A percentile compares a stretch with the other conserved stretches of the same genome.
These are phyloP conservation scores for Leucocoprinus birnbaumii DNA, from an alignment of 768 basidiomycete species.

Conservation along the genomic window DNA sequence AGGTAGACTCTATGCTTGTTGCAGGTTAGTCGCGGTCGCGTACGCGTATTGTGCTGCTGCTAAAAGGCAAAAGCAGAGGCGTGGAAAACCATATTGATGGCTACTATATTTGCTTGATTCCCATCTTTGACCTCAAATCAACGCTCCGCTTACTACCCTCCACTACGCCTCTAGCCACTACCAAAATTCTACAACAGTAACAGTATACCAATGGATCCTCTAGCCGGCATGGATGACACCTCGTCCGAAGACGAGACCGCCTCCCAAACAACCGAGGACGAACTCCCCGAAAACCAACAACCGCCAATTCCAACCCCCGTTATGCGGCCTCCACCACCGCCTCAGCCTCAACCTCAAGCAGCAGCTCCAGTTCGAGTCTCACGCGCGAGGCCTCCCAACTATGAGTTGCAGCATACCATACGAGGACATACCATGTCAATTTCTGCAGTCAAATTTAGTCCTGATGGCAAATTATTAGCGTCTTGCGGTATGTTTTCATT, in stretches of 20 bases:
- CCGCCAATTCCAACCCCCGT: slow-evolving; percentile 26
- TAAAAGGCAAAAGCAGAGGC: too few species aligned
- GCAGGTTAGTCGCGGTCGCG: too few species aligned
- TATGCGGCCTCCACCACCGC: slow-evolving; percentile 28
- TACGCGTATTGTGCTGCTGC: too few species aligned
- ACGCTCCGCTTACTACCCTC: too few species aligned
- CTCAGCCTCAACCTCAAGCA: slow-evolving; percentile 27
- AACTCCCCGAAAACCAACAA: slow-evolving; percentile 60
- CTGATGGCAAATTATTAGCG: slow-evolving; percentile 80
- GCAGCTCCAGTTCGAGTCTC: slow-evolving; percentile 13
- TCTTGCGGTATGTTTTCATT: slow-evolving; percentile 68
- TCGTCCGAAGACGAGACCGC: slow-evolving; percentile 62
- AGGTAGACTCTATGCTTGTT: too few species aligned
- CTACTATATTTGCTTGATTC: too few species aligned
- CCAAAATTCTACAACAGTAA: too few species aligned
- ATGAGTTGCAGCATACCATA: slow-evolving; percentile 64
- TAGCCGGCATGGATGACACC: slow-evolving; percentile 48
- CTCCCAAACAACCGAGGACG: slow-evolving; percentile 85
- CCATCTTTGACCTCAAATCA: too few species aligned
- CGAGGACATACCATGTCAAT: slow-evolving; percentile 80
- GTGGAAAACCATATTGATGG: too few species aligned
- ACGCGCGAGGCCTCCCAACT: slow-evolving; percentile 45
- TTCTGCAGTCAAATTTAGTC: slow-evolving; percentile 89
- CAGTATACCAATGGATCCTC: slow-evolving; percentile 33
- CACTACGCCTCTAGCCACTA: too few species aligned